Evolutionary conservation across 2,329 filamentous ascomycete species (phyloP).

Genomic region (Dryadomyces quercivorus): DNA sequence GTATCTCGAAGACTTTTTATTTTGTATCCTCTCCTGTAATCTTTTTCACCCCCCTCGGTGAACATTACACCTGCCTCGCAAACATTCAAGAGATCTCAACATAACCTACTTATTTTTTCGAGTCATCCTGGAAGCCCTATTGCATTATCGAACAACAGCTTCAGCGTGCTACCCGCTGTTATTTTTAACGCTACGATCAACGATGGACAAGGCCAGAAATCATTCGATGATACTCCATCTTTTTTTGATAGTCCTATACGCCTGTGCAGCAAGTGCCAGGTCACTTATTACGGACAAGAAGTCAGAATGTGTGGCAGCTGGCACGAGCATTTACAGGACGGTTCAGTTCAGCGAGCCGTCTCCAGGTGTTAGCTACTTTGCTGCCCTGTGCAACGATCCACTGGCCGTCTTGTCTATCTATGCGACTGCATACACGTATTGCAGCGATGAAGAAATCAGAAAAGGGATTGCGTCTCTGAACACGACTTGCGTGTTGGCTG

Average conservation of each 20-base stretch:
- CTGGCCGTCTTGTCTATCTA: neutral
- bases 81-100: no score
- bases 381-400: neutral
- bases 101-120: no score
- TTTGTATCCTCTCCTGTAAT: no score
- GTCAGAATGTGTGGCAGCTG: neutral
- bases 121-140: no score
- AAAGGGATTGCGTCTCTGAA: neutral
- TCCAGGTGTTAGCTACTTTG: neutral
- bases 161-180: no score
- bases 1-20: no score
- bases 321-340: neutral
- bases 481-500: neutral
- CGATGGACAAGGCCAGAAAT: neutral
- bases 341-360: neutral
- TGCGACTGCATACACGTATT: neutral
- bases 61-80: no score
- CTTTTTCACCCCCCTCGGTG: no score
- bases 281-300: neutral
- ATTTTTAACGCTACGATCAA: slow-evolving; percentile 6
- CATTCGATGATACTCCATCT: neutral
- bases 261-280: neutral
- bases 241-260: neutral
- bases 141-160: no score
- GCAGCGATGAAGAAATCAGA: neutral